Conservation (phyloP, 2,329 filamentous ascomycete genomes). For the Aureobasidium musti region DNA sequence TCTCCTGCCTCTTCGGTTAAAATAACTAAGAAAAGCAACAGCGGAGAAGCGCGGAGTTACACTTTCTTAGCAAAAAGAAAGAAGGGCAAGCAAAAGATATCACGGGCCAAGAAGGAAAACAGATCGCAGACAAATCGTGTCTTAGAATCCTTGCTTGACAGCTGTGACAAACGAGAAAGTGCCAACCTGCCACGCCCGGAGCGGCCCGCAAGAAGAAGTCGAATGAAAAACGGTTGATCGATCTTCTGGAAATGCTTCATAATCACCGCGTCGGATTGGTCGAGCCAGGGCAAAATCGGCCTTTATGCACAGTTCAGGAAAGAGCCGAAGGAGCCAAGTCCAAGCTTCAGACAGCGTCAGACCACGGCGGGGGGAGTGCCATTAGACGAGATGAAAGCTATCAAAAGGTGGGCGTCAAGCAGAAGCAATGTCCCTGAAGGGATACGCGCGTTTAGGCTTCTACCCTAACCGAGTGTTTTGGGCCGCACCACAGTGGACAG, state of each 20-base stretch:
- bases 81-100: not conserved
- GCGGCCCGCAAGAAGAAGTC: conserved; percentile 30
- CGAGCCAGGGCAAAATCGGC: not conserved
- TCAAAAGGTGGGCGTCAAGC: conserved; percentile 28
- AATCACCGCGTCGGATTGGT: conserved; percentile 23
- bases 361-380: conserved; percentile 24
- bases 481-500: conserved; percentile 11
- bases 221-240: conserved; percentile 30
- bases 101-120: conserved; percentile 9
- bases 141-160: conserved; percentile 25
- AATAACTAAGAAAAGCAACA: conserved; percentile 12
- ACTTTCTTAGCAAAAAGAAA: not conserved
- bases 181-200: conserved; percentile 31
- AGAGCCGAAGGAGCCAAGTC: conserved; percentile 28
- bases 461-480: conserved; percentile 7
- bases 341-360: conserved; percentile 28
- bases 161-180: conserved; percentile 26
- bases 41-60: conserved; percentile 18
- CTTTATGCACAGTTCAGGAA: conserved; percentile 25
- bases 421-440: conserved; percentile 24
- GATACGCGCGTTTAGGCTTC: conserved; percentile 19
- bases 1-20: conserved; percentile 25
- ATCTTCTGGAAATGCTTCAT: conserved; percentile 30
- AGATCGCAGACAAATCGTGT: conserved; percentile 10
- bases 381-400: conserved; percentile 28